Percentiles rank a stretch among this genome's conserved stretches.
Evolutionary conservation across 176 grass and related monocot genomes (phyloP).

Genomic region (Cymbopogon citratus): DNA sequence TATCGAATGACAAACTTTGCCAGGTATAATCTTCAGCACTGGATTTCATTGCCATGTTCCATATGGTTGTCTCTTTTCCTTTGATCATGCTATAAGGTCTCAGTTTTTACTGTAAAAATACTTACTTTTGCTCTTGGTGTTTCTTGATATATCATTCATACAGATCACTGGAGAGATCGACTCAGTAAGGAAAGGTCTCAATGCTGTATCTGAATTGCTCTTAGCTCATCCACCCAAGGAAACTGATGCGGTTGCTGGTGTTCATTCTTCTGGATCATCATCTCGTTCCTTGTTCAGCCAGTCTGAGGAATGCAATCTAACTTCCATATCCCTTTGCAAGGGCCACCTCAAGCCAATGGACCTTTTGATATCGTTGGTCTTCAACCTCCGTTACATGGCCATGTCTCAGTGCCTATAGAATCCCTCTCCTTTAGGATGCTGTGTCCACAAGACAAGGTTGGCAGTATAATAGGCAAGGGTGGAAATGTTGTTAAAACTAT

Average conservation of each 20-base stretch:
- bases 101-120: not conserved
- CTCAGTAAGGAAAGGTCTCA: slow-evolving; percentile 76
- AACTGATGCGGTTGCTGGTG: slow-evolving; percentile 31
- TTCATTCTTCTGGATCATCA: slow-evolving; percentile 44
- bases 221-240: slow-evolving; percentile 60
- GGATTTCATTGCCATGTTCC: not conserved
- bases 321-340: slow-evolving; percentile 48
- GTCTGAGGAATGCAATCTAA: slow-evolving; percentile 55
- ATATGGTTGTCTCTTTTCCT: not conserved
- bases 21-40: slow-evolving; percentile 51
- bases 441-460: slow-evolving; percentile 79
- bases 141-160: slow-evolving; percentile 32
- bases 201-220: slow-evolving; percentile 55
- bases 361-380: slow-evolving; percentile 36
- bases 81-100: slow-evolving; percentile 23
- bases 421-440: slow-evolving; percentile 63
- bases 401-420: slow-evolving; percentile 46
- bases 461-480: slow-evolving; percentile 81
- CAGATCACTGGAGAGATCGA: slow-evolving; percentile 71
- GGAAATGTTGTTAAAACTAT: slow-evolving; percentile 78
- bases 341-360: slow-evolving; percentile 38
- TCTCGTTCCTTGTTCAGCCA: slow-evolving; percentile 30
- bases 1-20: slow-evolving; percentile 63
- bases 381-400: slow-evolving; percentile 33
- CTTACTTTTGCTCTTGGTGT: slow-evolving; percentile 2